Evolutionary conservation across 202 grass and related monocot species (phyloP).

Genomic region (Eragrostis tef): DNA sequence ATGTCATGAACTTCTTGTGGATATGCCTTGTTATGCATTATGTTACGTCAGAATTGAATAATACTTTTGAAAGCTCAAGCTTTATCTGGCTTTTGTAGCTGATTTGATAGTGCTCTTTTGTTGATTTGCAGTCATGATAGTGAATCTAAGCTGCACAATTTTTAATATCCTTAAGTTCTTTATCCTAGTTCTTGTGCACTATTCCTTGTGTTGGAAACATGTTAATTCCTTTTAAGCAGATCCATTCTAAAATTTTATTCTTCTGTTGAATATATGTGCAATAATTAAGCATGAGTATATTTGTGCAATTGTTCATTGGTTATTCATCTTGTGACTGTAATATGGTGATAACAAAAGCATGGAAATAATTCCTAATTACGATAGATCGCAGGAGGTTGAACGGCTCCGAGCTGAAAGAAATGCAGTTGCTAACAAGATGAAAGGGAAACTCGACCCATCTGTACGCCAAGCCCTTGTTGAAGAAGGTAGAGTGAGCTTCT

Average conservation of each 20-base stretch:
- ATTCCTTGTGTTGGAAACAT: neutral
- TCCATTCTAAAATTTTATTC: neutral
- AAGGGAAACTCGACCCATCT: conserved; percentile 86
- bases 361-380: conserved; percentile 82
- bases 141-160: neutral
- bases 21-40: neutral
- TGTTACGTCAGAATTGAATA: neutral
- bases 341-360: conserved; percentile 58
- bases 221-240: neutral
- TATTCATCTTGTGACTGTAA: conserved; percentile 37
- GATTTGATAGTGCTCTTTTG: neutral
- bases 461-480: conserved; percentile 85
- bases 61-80: neutral
- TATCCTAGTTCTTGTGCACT: neutral
- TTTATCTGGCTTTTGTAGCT: neutral
- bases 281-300: neutral
- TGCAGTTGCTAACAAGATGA: conserved; percentile 92
- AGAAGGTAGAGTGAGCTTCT: conserved; percentile 63
- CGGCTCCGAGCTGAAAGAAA: conserved; percentile 90
- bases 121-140: neutral
- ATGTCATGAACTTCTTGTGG: neutral
- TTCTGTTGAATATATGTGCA: neutral
- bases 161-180: neutral
- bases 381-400: conserved; percentile 98
- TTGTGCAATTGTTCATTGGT: conserved; percentile 18